These are phyloP conservation scores for Cyclotella choctawhatcheeana DNA, from an alignment of 108 stramenopile species.

Conservation along the genomic window DNA sequence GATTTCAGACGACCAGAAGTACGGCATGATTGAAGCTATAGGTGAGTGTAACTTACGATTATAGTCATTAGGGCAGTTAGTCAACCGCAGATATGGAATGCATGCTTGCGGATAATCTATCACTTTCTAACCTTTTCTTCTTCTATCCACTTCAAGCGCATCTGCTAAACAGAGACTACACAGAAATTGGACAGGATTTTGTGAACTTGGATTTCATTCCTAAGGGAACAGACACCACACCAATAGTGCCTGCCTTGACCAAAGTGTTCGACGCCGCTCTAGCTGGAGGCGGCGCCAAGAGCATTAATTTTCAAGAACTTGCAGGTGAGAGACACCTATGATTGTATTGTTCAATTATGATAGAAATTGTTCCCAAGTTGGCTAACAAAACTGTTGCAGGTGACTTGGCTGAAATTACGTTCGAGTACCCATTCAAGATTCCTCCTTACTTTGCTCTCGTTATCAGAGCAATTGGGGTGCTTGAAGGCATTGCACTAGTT, in stretches of 20 bases:
- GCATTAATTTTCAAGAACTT: constrained; percentile 94
- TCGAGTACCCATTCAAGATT: constrained; percentile 78
- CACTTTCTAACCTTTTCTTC: no score
- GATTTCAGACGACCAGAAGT: constrained; percentile 92
- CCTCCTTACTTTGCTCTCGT: constrained; percentile 95
- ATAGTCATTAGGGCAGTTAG: no score
- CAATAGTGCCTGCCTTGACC: constrained; percentile 93
- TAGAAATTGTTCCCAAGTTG: no score
- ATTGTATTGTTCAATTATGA: no score
- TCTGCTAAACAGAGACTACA: constrained; percentile 92
- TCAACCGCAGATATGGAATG: no score
- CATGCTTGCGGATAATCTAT: no score
- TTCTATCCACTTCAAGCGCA: no score
- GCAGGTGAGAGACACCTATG: no score
- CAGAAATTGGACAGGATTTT: constrained; percentile 93
- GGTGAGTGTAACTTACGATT: no score
- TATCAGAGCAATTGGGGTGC: constrained; percentile 90
- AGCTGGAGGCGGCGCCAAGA: constrained; percentile 95
- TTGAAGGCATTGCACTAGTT: constrained; percentile 95
- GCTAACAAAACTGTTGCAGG: no score
- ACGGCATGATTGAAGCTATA: constrained; percentile 96
- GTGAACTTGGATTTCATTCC: constrained; percentile 94
- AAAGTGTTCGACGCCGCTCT: constrained; percentile 95
- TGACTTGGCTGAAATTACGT: constrained; percentile 94
- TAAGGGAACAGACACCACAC: constrained; percentile 84